Evolutionary conservation across 345 rosid species (phyloP), one percentile per base, ranked within the genome.

Genomic region (Turritis glabra): DNA sequence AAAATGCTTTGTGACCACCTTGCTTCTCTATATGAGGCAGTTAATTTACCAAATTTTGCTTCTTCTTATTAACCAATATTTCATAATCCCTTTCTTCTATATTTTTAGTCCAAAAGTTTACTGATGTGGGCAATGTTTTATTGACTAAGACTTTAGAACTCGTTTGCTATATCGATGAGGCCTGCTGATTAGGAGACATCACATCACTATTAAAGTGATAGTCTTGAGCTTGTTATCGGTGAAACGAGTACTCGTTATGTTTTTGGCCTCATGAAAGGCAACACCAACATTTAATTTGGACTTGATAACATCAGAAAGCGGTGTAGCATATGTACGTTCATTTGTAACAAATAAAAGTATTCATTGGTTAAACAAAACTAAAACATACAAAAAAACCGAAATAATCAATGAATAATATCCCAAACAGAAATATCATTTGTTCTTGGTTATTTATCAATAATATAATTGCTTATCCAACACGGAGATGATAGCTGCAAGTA

Each of bases 401-500:
- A n/a, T 25, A 4, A 27, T 27, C 29, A 27, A 27, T 5, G 30
- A 71, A 11, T 32, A 58, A 44, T 57, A 33, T 29, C 15, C 29
- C 29, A 27, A 27, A 27, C 29, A 27, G 29, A 27, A 27, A 27
- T 27, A 27, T 27, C 29, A 27, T 27, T 27, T 27, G 29, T 27
- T 27, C 41, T 25, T 26, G 19, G 0, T 29, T 22, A 23, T 8
- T 4, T 29, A 29, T 25, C 23, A 14, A 4, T 13, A 55, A 43
- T 14, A 21, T 3, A 44, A 57, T 10, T 44, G 22, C 3, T 33
- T 63, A 73, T 70, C 56, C 38, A 73, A 53, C 21, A 73, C 55
- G 54, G 64, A 73, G 30, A 52, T n/a, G 63, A 63, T 51, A 64
- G n/a, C 70, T 18, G 30, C 5, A 19, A 19, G 47, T 63, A n/a